These are phyloP conservation scores for Tuber indicum DNA, from an alignment of 495 filamentous ascomycete genomes.

Conservation along the genomic window DNA sequence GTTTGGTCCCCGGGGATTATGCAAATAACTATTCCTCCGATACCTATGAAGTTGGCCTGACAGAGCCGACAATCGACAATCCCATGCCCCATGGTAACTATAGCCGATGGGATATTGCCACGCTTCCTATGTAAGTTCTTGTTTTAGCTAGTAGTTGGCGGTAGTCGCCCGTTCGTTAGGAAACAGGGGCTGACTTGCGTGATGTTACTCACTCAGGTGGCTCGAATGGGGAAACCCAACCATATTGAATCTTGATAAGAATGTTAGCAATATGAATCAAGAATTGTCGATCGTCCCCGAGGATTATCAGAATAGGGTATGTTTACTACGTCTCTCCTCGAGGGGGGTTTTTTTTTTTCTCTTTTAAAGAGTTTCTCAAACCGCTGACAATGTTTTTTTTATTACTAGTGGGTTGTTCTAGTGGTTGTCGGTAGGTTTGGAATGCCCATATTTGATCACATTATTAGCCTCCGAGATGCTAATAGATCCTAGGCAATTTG, in stretches of 20 bases:
- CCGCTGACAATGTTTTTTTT: not conserved
- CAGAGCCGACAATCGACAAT: not conserved
- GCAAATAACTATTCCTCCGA: not conserved
- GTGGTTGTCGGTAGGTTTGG: conserved; percentile 32
- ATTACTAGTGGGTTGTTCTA: not conserved
- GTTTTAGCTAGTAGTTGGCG: not conserved
- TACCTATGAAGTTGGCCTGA: not conserved
- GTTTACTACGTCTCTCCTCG: not conserved
- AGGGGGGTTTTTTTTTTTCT: not conserved
- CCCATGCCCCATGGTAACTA: not conserved
- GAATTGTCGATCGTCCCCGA: not conserved
- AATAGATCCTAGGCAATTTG: conserved; percentile 38
- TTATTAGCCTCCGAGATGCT: conserved; percentile 33
- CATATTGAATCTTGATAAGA: conserved; percentile 38
- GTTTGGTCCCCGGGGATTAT: not conserved
- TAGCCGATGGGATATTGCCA: not conserved
- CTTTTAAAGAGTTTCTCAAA: not conserved
- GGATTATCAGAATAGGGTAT: not conserved
- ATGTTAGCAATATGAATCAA: not conserved
- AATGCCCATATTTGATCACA: conserved; percentile 42
- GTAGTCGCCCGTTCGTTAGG: not conserved
- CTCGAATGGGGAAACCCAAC: conserved; percentile 36
- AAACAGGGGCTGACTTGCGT: not conserved
- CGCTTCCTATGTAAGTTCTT: not conserved
- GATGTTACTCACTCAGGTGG: conserved; percentile 7